Evolutionary conservation across 1,139 yeast species (phyloP).

Genomic region (Pichia sp.): DNA sequence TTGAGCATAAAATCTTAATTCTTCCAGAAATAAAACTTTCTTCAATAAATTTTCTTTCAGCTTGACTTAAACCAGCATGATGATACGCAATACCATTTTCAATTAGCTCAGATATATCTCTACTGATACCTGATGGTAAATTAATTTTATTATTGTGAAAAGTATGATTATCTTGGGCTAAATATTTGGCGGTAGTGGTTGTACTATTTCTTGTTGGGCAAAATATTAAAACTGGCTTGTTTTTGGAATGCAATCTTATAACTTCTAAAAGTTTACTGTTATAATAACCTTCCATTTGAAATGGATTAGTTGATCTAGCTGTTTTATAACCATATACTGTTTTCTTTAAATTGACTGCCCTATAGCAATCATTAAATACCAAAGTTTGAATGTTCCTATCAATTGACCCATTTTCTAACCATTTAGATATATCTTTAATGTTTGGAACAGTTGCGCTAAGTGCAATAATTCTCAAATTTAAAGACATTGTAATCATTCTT

Average conservation of each 20-base stretch:
- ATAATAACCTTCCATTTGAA: slow-evolving; percentile 39
- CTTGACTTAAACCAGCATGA: slow-evolving; percentile 49
- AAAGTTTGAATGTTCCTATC: slow-evolving; percentile 31
- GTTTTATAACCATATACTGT: slow-evolving; percentile 39
- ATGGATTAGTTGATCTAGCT: slow-evolving; percentile 33
- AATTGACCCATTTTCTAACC: slow-evolving; percentile 31
- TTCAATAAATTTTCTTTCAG: slow-evolving; percentile 43
- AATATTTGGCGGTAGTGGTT: slow-evolving; percentile 39
- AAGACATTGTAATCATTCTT: slow-evolving; percentile 41
- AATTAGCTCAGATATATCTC: slow-evolving; percentile 28
- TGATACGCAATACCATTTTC: slow-evolving; percentile 45
- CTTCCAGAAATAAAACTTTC: slow-evolving; percentile 38
- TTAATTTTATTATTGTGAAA: background rate
- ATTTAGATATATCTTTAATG: slow-evolving; percentile 41
- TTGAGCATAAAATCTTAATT: slow-evolving; percentile 43
- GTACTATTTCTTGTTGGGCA: slow-evolving; percentile 50
- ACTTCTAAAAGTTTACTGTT: slow-evolving; percentile 36
- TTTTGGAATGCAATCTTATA: slow-evolving; percentile 32
- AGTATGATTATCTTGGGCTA: slow-evolving; percentile 18
- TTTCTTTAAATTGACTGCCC: slow-evolving; percentile 39
- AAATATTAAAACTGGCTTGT: slow-evolving; percentile 43
- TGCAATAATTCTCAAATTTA: slow-evolving; percentile 40
- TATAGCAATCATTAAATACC: slow-evolving; percentile 40
- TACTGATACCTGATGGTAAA: slow-evolving; percentile 20
- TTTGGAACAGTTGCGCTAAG: slow-evolving; percentile 53